Base-by-base conservation (phyloP, 352 stramenopile species). In the Globisporangium iwayamae region DNA sequence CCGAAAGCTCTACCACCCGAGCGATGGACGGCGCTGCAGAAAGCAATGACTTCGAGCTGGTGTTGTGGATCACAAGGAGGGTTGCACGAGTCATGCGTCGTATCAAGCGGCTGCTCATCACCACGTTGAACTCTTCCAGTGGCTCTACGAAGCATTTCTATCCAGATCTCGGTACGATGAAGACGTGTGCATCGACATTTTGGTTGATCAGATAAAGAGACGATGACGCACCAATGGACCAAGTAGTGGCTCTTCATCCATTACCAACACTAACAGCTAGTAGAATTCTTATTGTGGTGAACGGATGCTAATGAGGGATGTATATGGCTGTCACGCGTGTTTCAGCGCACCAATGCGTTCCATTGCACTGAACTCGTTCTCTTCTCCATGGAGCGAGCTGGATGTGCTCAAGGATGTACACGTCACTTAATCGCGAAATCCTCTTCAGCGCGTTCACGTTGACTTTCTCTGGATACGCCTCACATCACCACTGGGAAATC, bases 71-170 rank as follows among this genome's bases (percentile, higher is more conserved):
- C 25, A 13, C 25, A 54, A 16, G 11, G 48, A 54, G 48, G 48
- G 48, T 10, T 54, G 10, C 1, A 54, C 22, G 11, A 36, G 11
- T 4, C 11, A 11, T 4, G 48, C 48, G 18, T 28, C 48, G 22
- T 11, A 10, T 11, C 20, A 55, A 11, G 22, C 25, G 6, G 28
- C 25, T 20, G 6, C 8, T 10, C 6, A 2, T 38, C 9, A 36
- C 10, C 38, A 36, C 38, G 28, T 38, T 10, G 54, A 50, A 36
- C 39, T 60, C 34, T 60, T 60, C 16, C 54, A 48, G 54, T 60
- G 54, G 54, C 20, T 54, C 20, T 30, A 54, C 11, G 47, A 54
- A 28, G 30, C 11, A 13, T 36, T 34, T 28, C 11, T 13, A 16
- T 20, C 28, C 11, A 54, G n/a, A 36, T 4, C 30, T 22, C 20